Conservation (phyloP, 2,329 filamentous ascomycete species). For the Coniochaeta prunicola region DNA sequence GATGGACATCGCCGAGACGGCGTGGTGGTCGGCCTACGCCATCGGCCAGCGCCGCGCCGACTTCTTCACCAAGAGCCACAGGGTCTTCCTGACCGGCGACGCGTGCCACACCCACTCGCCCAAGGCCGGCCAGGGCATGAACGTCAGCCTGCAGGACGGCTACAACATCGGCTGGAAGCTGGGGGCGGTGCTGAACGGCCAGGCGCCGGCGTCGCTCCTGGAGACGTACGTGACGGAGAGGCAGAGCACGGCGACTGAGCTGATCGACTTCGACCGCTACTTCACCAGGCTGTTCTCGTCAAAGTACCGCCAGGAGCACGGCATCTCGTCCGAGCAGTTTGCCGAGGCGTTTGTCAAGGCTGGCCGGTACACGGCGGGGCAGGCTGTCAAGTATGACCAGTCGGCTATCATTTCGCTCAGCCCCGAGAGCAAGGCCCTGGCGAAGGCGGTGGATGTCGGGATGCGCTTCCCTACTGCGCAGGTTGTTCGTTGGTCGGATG, state of each 20-base stretch:
- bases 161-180: conserved; percentile 58
- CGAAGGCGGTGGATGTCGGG: conserved; percentile 25
- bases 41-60: conserved; percentile 56
- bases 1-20: conserved; percentile 45
- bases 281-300: conserved; percentile 46
- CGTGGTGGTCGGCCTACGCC: conserved; percentile 58
- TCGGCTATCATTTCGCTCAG: conserved; percentile 28
- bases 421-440: neutral
- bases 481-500: conserved; percentile 53
- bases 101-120: conserved; percentile 61
- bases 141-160: conserved; percentile 54
- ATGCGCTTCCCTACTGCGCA: conserved; percentile 52
- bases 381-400: conserved; percentile 46
- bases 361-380: conserved; percentile 52
- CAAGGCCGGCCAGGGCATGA: conserved; percentile 60
- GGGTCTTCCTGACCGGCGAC: conserved; percentile 57
- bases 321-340: conserved; percentile 44
- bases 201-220: conserved; percentile 33
- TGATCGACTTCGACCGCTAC: conserved; percentile 54
- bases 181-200: conserved; percentile 36
- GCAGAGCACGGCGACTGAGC: conserved; percentile 42
- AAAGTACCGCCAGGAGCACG: conserved; percentile 24
- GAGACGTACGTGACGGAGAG: conserved; percentile 47
- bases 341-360: conserved; percentile 47
- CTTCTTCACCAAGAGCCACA: conserved; percentile 46